Evolutionary conservation across 164 flowering plant species (phyloP), one percentile per base, ranked within the genome.

Genomic region (Liquidambar formosana): DNA sequence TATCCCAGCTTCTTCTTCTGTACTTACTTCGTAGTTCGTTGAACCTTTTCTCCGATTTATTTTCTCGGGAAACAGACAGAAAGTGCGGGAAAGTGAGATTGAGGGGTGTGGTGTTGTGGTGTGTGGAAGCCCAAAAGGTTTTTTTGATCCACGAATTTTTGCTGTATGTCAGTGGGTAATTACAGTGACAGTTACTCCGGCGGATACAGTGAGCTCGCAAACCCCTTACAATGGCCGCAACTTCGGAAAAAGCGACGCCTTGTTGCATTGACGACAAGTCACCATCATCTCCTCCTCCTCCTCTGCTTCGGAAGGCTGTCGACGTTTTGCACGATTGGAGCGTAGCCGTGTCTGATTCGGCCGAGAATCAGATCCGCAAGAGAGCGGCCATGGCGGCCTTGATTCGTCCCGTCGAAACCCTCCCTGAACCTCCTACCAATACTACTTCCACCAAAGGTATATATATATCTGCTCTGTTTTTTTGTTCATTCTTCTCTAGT

Each of bases 191-290:
- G 47, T 43, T 75, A 44, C 70, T 67, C 27, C 77, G 73, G 81
- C 52, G 77, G 81, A 72, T 65, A 54, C 71, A 66, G 76, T 65
- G 83, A 78, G 72, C 62, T 83, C 38, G 73, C 69, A 15, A 80
- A 80, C 62, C 84, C 84, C 68, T 48, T 80, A 9, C 86, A 79
- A 83, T 83, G 86, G 84, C 86, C 82, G 18, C 82, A 75, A 28
- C 78, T 81, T 60, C 77, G 83, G 78, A 81, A 77, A 83, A 83
- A 64, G 75, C 84, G 84, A 64, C 84, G 81, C 27, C 77, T 49
- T 69, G 64, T 67, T 70, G 66, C 54, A 6, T 2, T 72, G 22
- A 15, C 46, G 60, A 64, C 44, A 2, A 65, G 70, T 57, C 43
- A 33, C 3, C n/a, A n/a, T n/a, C n/a, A n/a, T n/a, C n/a, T n/a